Percentiles rank a stretch among this genome's conserved stretches.
Conservation (phyloP, 805 yeast genomes). For the Ogataea pini region DNA sequence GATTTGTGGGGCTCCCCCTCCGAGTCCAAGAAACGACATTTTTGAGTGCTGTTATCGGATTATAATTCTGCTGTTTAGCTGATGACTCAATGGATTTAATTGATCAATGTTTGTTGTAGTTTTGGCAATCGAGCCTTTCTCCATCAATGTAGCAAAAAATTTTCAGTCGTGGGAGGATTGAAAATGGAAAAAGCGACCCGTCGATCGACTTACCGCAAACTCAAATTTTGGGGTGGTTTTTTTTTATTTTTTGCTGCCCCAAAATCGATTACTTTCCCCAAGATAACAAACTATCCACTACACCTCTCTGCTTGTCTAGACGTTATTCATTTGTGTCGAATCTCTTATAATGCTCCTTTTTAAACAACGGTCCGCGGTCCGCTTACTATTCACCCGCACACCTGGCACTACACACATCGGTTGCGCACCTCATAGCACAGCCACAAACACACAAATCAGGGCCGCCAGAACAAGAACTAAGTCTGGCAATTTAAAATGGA, state of each 20-base stretch:
- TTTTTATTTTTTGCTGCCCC: neutral
- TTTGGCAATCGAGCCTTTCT: neutral
- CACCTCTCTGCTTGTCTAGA: too few relatives aligned
- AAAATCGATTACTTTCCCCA: neutral
- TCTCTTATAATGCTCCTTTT: too few relatives aligned
- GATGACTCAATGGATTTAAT: too few relatives aligned
- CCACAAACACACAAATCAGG: too few relatives aligned
- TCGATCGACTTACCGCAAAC: conserved; percentile 8
- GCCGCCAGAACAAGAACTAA: neutral
- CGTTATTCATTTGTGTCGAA: too few relatives aligned
- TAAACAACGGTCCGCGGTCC: too few relatives aligned
- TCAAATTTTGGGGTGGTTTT: neutral
- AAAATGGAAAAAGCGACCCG: neutral
- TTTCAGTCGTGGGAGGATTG: conserved; percentile 6
- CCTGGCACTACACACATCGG: too few relatives aligned
- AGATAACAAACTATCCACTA: too few relatives aligned
- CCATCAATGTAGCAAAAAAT: conserved; percentile 6
- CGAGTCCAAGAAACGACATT: conserved; percentile 77
- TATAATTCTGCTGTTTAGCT: too few relatives aligned
- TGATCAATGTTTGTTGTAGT: neutral
- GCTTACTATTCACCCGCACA: too few relatives aligned
- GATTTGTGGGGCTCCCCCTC: conserved; percentile 71
- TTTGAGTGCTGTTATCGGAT: too few relatives aligned
- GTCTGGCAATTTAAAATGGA: conserved; percentile 10
- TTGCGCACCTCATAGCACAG: too few relatives aligned